A percentile compares a stretch with the other conserved stretches of the same genome.
phyloP scores from a whole-genome alignment of 305 asterid genomes.

The Fraxinus ornus region DNA sequence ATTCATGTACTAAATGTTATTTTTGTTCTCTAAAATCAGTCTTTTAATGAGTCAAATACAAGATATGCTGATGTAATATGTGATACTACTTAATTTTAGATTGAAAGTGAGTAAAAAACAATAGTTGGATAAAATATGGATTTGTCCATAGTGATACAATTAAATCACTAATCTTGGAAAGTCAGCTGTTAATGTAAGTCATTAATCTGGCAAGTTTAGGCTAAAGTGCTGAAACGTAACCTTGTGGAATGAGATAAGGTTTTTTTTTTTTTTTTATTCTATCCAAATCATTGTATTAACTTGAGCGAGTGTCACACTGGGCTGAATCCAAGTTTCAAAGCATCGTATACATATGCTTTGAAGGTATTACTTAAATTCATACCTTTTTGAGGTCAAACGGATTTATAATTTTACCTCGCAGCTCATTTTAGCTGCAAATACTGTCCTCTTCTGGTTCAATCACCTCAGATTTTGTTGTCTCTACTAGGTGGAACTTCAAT shows the following conservation, averaged over 20 bases:
- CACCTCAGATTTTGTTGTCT: conserved; percentile 18
- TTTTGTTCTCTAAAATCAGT: background rate
- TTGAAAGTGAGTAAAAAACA: background rate
- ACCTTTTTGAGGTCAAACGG: background rate
- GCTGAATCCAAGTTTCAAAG: background rate
- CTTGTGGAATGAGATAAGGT: background rate
- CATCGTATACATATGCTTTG: background rate
- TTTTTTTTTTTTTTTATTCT: too few relatives aligned
- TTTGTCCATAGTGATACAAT: background rate
- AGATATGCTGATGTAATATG: background rate
- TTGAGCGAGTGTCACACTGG: background rate
- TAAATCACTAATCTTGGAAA: background rate
- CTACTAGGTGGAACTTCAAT: conserved; percentile 77
- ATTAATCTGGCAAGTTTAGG: background rate
- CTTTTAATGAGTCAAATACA: background rate
- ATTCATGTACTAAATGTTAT: background rate
- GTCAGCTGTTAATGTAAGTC: background rate
- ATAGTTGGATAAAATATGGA: background rate
- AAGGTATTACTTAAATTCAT: background rate
- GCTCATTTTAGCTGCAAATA: background rate
- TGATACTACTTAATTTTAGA: background rate
- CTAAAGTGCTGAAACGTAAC: background rate
- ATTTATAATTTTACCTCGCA: conserved; percentile 5
- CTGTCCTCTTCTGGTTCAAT: conserved; percentile 8
- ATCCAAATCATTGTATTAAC: background rate